These are phyloP conservation scores for Plantago elongata DNA, from an alignment of 257 asterid genomes.

Conservation along the genomic window DNA sequence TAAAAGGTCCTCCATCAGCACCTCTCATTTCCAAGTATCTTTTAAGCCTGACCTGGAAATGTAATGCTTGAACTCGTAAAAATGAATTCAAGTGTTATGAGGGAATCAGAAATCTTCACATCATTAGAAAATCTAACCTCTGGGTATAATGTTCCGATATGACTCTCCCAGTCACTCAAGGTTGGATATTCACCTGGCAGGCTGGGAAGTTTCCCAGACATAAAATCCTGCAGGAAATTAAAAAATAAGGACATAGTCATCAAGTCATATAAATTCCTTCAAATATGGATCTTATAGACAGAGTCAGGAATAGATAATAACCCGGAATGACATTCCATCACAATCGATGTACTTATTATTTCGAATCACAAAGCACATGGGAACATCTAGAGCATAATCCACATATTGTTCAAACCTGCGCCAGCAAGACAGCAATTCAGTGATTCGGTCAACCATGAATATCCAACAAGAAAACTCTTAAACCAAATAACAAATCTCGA, in stretches of 20 bases:
- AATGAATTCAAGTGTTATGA: too few relatives aligned
- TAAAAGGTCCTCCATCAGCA: constrained; percentile 99
- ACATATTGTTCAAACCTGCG: constrained; percentile 92
- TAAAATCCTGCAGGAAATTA: constrained; percentile 62
- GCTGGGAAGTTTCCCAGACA: constrained; percentile 86
- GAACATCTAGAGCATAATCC: constrained; percentile 94
- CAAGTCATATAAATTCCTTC: constrained; percentile 4
- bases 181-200: constrained; percentile 90
- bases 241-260: constrained; percentile 7
- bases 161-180: constrained; percentile 96
- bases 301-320: constrained; percentile 26
- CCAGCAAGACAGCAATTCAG: constrained; percentile 22
- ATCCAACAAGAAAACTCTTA: constrained; percentile 7
- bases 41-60: constrained; percentile 85
- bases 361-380: constrained; percentile 96
- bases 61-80: too few relatives aligned
- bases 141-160: constrained; percentile 86
- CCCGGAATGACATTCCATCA: constrained; percentile 88
- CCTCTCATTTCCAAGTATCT: constrained; percentile 98
- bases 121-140: constrained; percentile 51
- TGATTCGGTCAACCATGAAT: constrained; percentile 7
- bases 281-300: constrained; percentile 7
- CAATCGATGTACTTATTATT: constrained; percentile 67
- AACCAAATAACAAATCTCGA: neutral
- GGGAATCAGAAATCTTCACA: too few relatives aligned